Evolutionary conservation across 208 protist genomes (phyloP), one percentile per base, ranked within the genome.

Genomic region (Crithidia mellificae): DNA sequence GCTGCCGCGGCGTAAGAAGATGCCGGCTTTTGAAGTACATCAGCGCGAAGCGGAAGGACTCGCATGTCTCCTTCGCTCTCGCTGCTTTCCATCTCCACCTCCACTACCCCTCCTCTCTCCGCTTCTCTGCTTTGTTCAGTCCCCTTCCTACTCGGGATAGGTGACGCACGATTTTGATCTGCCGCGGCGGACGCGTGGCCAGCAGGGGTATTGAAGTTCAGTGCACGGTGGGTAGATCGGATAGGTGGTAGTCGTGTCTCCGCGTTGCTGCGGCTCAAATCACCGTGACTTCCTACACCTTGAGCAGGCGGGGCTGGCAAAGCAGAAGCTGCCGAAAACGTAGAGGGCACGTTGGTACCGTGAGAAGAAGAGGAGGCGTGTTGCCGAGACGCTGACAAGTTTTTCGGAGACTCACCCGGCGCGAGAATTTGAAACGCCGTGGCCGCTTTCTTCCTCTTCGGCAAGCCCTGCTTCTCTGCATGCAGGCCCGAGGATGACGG

Each of bases 51-150:
- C n/a, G n/a, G n/a, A n/a, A n/a, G n/a, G n/a, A n/a, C n/a, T n/a
- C n/a, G n/a, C 8, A 17, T 30, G 14, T 63, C 44, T 0, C 12
- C 19, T 22, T 63, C 57, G 43, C 43, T 63, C 25, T 24, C 43
- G n/a, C 57, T 63, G 39, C 43, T 25, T 1, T n/a, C n/a, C 43
- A 63, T 63, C 8, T 63, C 29, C 30, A 63, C 57, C 57, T 63
- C 57, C 8, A 63, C 41, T 25, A 63, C 41, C 41, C 17, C 17
- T 6, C 41, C 15, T n/a, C 41, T 6, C 8, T n/a, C 15, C 8
- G 41, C 6, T 12, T 15, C n/a, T 12, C n/a, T n/a, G 34, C 24
- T 27, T 15, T 57, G 12, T 2, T 15, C 5, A 19, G 19, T 41
- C 7, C 14, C 22, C 12, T 17, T 46, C 8, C 34, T 38, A 11